These are phyloP conservation scores for Sarocladium kiliense DNA, from an alignment of 2,329 filamentous ascomycete genomes.

Conservation along the genomic window DNA sequence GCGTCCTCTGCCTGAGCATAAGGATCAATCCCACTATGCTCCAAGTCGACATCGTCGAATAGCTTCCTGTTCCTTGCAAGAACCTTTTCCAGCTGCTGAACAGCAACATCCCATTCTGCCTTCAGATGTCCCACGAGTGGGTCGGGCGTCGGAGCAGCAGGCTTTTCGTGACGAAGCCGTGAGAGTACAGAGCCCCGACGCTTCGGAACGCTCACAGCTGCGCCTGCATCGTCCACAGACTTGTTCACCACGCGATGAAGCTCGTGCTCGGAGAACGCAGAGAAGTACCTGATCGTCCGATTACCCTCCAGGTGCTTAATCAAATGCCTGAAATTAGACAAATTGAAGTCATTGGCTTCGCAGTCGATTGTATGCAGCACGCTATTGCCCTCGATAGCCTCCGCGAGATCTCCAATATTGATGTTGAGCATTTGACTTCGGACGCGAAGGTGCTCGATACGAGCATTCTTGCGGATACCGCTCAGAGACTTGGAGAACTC, in stretches of 20 bases:
- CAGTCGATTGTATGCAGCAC: constrained; percentile 49
- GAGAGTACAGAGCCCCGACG: constrained; percentile 30
- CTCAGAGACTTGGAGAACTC: constrained; percentile 46
- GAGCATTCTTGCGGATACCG: constrained; percentile 38
- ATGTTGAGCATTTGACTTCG: constrained; percentile 51
- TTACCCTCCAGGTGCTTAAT: constrained; percentile 38
- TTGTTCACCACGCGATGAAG: constrained; percentile 29
- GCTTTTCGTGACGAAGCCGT: constrained; percentile 27
- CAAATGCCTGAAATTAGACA: constrained; percentile 44
- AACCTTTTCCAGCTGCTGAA: constrained; percentile 26
- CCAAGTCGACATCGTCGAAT: constrained; percentile 17
- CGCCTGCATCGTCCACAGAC: constrained; percentile 25
- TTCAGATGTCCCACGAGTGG: constrained; percentile 30
- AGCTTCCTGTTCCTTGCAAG: constrained; percentile 29
- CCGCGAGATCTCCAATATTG: constrained; percentile 48
- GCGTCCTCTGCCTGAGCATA: constrained; percentile 13
- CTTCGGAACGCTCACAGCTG: constrained; percentile 15
- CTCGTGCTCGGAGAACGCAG: constrained; percentile 33
- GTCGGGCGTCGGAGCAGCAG: constrained; percentile 18
- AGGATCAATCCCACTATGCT: constrained; percentile 1
- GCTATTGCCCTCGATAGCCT: constrained; percentile 42
- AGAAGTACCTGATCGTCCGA: constrained; percentile 37
- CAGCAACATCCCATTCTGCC: constrained; percentile 33
- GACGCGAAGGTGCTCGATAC: constrained; percentile 46
- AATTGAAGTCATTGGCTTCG: constrained; percentile 49